Evolutionary conservation across 495 filamentous ascomycete genomes (phyloP), one percentile per base, ranked within the genome.

Genomic region (Penicillium coffeae): DNA sequence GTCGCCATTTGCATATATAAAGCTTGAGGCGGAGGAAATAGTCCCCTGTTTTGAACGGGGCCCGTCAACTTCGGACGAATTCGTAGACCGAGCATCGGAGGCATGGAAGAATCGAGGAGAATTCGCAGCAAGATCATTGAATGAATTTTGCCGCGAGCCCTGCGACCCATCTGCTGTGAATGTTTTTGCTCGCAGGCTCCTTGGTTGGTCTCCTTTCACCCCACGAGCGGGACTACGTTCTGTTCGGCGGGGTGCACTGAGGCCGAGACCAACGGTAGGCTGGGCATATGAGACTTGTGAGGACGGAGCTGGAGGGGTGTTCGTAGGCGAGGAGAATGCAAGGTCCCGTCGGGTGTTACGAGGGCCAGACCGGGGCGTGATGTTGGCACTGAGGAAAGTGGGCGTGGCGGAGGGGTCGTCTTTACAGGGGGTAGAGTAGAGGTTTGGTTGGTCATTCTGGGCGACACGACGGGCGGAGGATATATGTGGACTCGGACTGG

Each of bases 21-120:
- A 85, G 4, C 72, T 80, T 1, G 84, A 56, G 0, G 72, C 54
- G 2, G 65, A 59, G 7, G 62, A 47, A 21, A 53, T 38, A 68
- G 70, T 71, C 38, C 40, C 54, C 40, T 39, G 49, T 13, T 42
- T 52, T 9, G 43, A 38, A 40, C 49, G 49, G 38, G 35, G 19
- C n/a, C 18, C 13, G 21, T 46, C 42, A n/a, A 47, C 49, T 14
- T 52, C 49, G 20, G 49, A 52, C 14, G 43, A 42, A 38, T 43
- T 47, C 25, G 49, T 41, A 12, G 49, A 52, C 25, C 49, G 42
- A 18, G 49, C 30, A 38, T 52, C 49, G 15, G 49, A 80, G 7
- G 86, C 87, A 65, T 87, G 85, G 58, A 91, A 90, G 70, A 91
- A 90, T 64, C 83, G 85, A 22, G 84, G 79, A 3, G 79, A 60